Base-by-base conservation (phyloP, 768 basidiomycete genomes). In the Mycena kentingensis region DNA sequence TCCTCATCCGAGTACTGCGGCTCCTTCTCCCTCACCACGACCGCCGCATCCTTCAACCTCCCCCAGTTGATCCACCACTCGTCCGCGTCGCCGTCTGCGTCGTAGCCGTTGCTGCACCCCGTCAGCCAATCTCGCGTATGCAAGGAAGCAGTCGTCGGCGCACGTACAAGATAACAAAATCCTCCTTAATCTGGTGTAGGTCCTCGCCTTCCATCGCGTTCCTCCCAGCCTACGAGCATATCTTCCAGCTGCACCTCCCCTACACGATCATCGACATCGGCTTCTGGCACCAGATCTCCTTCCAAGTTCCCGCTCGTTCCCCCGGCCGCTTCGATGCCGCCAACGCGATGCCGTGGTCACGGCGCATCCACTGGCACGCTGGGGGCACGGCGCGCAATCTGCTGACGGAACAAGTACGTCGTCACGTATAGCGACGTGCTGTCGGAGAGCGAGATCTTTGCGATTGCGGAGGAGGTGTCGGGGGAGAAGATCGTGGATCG, bases 201-300 rank as follows among this genome's bases (percentile, higher is more conserved):
- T 54, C 46, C n/a, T n/a, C n/a, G 26, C 39, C 34, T 6, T 54
- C 52, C 39, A 54, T 3, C 15, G 39, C 52, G 24, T 49, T 49
- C n/a, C 39, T 31, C 5, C 52, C 52, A 1, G 60, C 68, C 19
- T 60, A 60, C 24, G 60, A 65, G 4, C 66, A 62, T 48, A 43
- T 69, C 45, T 34, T 60, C 13, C 58, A 57, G 8, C 50, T 63
- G 13, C 63, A 58, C 28, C 46, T n/a, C n/a, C n/a, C n/a, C n/a
- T n/a, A n/a, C n/a, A n/a, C n/a, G n/a, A n/a, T n/a, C n/a, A n/a
- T n/a, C 46, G 67, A 68, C 41, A 63, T 66, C n/a, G 67, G 69
- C 5, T 67, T 55, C 53, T 70, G 69, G 69, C 60, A 61, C 57
- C 65, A 69, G 47, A 12, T 59, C 6, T 39, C 58, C 18, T 54